phyloP scores from a whole-genome alignment of 371 early-diverging fungal genomes.

The Cokeromyces recurvatus region DNA sequence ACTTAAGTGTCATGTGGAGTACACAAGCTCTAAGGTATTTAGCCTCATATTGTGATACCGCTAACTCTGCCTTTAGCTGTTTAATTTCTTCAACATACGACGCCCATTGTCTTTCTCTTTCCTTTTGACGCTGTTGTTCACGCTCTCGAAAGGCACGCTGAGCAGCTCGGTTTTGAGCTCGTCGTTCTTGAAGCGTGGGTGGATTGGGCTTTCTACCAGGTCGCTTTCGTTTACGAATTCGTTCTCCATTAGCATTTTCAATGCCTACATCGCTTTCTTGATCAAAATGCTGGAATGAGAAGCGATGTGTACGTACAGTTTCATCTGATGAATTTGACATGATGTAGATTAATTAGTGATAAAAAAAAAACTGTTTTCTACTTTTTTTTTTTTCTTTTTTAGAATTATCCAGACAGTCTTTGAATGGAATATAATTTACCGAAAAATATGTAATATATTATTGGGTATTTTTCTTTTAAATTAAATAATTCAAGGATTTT shows the following conservation, averaged over 20 bases:
- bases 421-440: no score
- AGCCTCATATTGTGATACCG: slow-evolving; percentile 27
- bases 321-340: no score
- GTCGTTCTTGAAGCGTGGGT: slow-evolving; percentile 15
- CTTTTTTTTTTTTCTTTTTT: no score
- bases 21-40: slow-evolving; percentile 35
- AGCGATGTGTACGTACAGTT: no score
- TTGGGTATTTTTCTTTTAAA: no score
- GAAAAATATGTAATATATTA: no score
- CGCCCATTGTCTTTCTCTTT: slow-evolving; percentile 21
- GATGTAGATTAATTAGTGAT: no score
- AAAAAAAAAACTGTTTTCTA: no score
- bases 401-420: no score
- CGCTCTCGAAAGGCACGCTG: slow-evolving; percentile 22
- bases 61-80: slow-evolving; percentile 14
- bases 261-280: slow-evolving; percentile 22
- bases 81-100: slow-evolving; percentile 19
- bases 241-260: slow-evolving; percentile 15
- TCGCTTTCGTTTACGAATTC: slow-evolving; percentile 17
- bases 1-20: slow-evolving; percentile 22
- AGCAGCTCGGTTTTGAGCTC: slow-evolving; percentile 21
- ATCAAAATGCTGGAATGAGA: slow-evolving; percentile 21
- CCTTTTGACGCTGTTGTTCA: slow-evolving; percentile 20
- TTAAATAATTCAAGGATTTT: no score
- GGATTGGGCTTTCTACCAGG: slow-evolving; percentile 28